These are phyloP conservation scores for Abrus precatorius DNA, from an alignment of 306 rosid species.

Conservation along the genomic window DNA sequence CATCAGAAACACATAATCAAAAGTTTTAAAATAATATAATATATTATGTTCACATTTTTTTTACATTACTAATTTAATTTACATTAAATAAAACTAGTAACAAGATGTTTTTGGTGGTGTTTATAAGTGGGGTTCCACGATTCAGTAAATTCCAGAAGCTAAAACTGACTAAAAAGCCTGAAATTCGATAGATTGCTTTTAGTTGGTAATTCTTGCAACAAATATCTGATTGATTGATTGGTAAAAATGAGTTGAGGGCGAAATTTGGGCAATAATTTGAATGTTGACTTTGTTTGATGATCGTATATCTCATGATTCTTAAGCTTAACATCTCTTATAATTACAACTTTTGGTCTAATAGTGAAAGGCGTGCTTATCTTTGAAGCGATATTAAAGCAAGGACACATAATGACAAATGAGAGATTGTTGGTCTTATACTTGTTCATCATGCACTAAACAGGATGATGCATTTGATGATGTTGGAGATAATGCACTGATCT, in stretches of 20 bases:
- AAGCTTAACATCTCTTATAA: conserved; percentile 15
- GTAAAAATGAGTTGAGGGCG: background rate
- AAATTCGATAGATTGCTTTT: background rate
- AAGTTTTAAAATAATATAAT: background rate
- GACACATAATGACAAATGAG: conserved; percentile 1
- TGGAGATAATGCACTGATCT: background rate
- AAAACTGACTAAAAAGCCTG: background rate
- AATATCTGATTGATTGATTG: conserved; percentile 7
- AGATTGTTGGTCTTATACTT: conserved; percentile 22
- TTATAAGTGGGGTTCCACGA: too few species aligned
- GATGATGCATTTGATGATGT: conserved; percentile 1
- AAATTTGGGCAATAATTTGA: conserved; percentile 14
- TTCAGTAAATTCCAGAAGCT: background rate
- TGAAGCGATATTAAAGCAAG: conserved; percentile 12
- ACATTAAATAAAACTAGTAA: too few species aligned
- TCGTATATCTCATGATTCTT: background rate
- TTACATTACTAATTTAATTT: too few species aligned
- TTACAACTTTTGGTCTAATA: conserved; percentile 17
- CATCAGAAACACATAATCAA: background rate
- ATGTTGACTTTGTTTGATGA: conserved; percentile 22
- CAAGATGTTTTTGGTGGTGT: too few species aligned
- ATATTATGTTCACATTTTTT: too few species aligned
- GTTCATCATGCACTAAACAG: conserved; percentile 3
- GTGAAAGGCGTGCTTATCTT: conserved; percentile 11
- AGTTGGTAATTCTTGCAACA: conserved; percentile 12